These are phyloP conservation scores for Dioscorea dumetorum DNA, from an alignment of 106 monocot genomes.

Conservation along the genomic window DNA sequence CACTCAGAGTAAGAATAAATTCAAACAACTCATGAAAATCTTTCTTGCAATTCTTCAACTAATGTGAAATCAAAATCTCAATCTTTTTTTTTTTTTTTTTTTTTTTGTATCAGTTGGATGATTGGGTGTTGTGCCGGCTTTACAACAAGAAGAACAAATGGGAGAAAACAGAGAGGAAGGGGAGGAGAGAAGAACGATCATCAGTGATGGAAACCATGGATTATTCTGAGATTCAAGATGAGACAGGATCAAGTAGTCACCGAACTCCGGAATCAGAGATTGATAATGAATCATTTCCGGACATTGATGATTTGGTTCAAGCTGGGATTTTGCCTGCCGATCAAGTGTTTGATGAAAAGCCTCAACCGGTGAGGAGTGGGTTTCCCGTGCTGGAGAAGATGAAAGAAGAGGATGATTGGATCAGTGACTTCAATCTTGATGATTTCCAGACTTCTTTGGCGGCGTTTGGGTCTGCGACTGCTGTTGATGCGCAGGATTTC, in stretches of 20 bases:
- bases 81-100: background rate
- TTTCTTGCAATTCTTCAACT: too few species aligned
- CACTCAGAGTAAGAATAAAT: background rate
- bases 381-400: background rate
- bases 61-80: too few species aligned
- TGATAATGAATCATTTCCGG: constrained; percentile 22
- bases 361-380: background rate
- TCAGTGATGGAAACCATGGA: constrained; percentile 25
- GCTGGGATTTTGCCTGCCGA: background rate
- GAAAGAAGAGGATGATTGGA: constrained; percentile 48
- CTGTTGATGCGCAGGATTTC: constrained; percentile 16
- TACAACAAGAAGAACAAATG: constrained; percentile 60
- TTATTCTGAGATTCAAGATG: constrained; percentile 12
- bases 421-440: constrained; percentile 44
- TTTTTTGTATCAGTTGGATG: constrained; percentile 32
- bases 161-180: constrained; percentile 19
- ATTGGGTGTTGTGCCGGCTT: constrained; percentile 47
- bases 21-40: too few species aligned
- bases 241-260: constrained; percentile 7
- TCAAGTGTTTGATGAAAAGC: background rate
- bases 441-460: constrained; percentile 30
- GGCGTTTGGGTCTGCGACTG: background rate
- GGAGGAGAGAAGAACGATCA: constrained; percentile 3
- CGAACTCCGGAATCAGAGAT: constrained; percentile 27
- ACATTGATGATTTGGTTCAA: constrained; percentile 3